Evolutionary conservation across 768 basidiomycete genomes (phyloP).

Genomic region (Daedaleopsis sinensis): DNA sequence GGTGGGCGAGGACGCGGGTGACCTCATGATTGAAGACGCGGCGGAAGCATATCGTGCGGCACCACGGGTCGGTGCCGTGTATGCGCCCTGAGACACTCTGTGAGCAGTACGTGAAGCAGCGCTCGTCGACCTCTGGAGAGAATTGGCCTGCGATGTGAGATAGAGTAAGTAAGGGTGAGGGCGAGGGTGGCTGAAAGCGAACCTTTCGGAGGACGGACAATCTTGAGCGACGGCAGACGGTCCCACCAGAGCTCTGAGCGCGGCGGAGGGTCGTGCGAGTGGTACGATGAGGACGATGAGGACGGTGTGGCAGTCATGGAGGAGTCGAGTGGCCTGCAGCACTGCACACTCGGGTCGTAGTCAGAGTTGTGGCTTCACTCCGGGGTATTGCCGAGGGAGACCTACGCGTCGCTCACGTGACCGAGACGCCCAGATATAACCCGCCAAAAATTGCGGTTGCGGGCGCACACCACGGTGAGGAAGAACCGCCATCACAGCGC

Average conservation of each 20-base stretch:
- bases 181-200: neutral
- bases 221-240: slow-evolving; percentile 28
- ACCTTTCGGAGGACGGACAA: slow-evolving; percentile 29
- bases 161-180: neutral
- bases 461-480: slow-evolving; percentile 20
- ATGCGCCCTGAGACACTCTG: slow-evolving; percentile 35
- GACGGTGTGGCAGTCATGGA: neutral
- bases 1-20: slow-evolving; percentile 25
- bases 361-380: neutral
- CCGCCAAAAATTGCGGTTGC: neutral
- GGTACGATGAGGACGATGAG: slow-evolving; percentile 10
- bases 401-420: no score
- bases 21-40: slow-evolving; percentile 41
- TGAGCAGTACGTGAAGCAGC: slow-evolving; percentile 40
- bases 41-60: slow-evolving; percentile 41
- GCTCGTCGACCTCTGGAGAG: slow-evolving; percentile 36
- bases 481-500: slow-evolving; percentile 89
- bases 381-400: no score
- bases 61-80: slow-evolving; percentile 35
- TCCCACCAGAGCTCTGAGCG: slow-evolving; percentile 23
- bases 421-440: no score
- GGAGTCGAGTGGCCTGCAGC: neutral
- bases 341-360: neutral
- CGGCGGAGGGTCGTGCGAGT: slow-evolving; percentile 10
- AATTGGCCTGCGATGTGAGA: slow-evolving; percentile 22